Evolutionary conservation across 2,329 filamentous ascomycete genomes (phyloP), one percentile per base, ranked within the genome.

Genomic region (Niveomyces coronatus): DNA sequence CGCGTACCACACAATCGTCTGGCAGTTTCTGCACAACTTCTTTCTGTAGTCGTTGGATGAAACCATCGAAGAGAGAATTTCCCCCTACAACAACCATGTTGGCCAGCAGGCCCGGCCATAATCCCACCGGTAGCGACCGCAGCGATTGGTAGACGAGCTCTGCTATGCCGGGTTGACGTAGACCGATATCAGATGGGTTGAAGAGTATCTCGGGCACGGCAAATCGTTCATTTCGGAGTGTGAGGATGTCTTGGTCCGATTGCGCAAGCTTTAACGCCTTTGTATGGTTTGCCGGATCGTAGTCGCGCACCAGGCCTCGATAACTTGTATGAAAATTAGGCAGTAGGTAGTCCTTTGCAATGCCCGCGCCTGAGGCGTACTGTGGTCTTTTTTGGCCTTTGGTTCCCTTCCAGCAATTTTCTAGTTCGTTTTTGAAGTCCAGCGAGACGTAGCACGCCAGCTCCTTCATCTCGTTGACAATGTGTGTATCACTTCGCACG

Each of bases 381-480:
- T 59, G 52, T 1, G 66, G 60, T 10, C 76, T 64, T 35, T 65
- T 62, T 49, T 77, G 70, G 30, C 77, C 72, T 44, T 73, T 63
- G 2, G 82, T 77, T 6, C 81, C 83, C 57, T 86, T 91, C 86
- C 87, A 94, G 0, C 79, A 81, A 46, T 70, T 72, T 45, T 96
- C 88, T 24, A 98, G 71, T 49, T 95, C 85, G 6, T 57, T 53
- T 18, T 69, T 65, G 57, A 96, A 95, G 53, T 93, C 77, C 1
- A 74, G 64, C 3, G 83, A 82, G 9, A 95, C 79, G 50, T 83
- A 96, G 54, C 85, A 94, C 1, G 83, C 79, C 4, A 81, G 72
- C 56, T 98, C 91, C 55, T 98, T 98, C 60, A 96, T 88, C 57
- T 95, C 85, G 52, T 94, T 94, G 55, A 95, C 86, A 35, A 96